These are phyloP conservation scores for Mycothermus thermophilus DNA, from an alignment of 495 filamentous ascomycete species.

Conservation along the genomic window DNA sequence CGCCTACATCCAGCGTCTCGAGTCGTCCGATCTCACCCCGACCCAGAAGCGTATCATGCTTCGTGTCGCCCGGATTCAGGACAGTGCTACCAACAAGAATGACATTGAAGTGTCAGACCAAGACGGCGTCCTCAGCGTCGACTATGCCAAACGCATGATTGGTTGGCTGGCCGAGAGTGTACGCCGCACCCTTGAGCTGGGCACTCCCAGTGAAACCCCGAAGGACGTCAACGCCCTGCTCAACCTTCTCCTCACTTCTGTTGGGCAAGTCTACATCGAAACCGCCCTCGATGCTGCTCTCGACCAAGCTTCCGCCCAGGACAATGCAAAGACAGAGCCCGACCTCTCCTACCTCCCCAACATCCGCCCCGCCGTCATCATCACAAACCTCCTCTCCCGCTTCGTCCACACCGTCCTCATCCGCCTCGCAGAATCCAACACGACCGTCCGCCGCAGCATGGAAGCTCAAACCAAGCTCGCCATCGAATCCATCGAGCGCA, in stretches of 20 bases:
- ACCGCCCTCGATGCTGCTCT: slow-evolving; percentile 79
- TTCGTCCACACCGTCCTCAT: slow-evolving; percentile 86
- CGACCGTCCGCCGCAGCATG: slow-evolving; percentile 81
- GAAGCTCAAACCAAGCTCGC: slow-evolving; percentile 65
- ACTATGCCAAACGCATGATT: slow-evolving; percentile 89
- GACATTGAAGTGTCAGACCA: slow-evolving; percentile 84
- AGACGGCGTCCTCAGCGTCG: slow-evolving; percentile 69
- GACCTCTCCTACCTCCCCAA: slow-evolving; percentile 72
- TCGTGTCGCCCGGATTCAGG: slow-evolving; percentile 59
- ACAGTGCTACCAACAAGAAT: slow-evolving; percentile 40
- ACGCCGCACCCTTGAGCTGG: slow-evolving; percentile 80
- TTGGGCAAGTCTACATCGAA: slow-evolving; percentile 91
- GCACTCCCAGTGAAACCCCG: slow-evolving; percentile 71
- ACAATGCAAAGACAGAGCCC: slow-evolving; percentile 66
- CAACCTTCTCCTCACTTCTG: slow-evolving; percentile 69
- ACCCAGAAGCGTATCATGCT: slow-evolving; percentile 80
- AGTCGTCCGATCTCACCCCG: slow-evolving; percentile 68
- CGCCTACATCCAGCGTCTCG: slow-evolving; percentile 70
- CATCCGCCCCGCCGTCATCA: slow-evolving; percentile 68
- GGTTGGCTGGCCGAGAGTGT: slow-evolving; percentile 96
- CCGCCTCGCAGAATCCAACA: slow-evolving; percentile 71
- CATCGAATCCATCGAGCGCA: slow-evolving; percentile 70
- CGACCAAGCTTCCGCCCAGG: slow-evolving; percentile 60
- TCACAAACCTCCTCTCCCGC: slow-evolving; percentile 82
- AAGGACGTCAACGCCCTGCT: slow-evolving; percentile 86